phyloP scores from a whole-genome alignment of 192 early-diverging fungal species.

The Coemansia sp. region DNA sequence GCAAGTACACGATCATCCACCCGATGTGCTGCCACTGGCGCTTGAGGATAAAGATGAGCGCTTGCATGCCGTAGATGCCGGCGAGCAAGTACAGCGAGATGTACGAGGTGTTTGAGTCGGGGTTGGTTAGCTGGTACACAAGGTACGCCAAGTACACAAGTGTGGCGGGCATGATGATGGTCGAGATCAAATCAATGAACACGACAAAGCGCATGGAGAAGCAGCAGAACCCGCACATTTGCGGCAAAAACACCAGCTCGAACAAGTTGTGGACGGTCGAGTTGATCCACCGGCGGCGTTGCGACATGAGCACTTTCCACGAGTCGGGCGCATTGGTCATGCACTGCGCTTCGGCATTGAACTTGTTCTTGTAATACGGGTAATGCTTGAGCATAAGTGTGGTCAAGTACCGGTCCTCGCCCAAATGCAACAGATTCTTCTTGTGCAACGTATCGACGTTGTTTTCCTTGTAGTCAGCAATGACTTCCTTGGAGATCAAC shows the following conservation, averaged over 20 bases:
- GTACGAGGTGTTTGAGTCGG: slow-evolving; percentile 65
- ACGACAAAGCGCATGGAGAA: slow-evolving; percentile 98
- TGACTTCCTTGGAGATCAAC: slow-evolving; percentile 78
- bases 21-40: slow-evolving; percentile 89
- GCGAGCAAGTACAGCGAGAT: slow-evolving; percentile 82
- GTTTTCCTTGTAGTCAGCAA: slow-evolving; percentile 90
- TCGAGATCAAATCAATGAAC: slow-evolving; percentile 90
- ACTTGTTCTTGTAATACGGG: slow-evolving; percentile 89
- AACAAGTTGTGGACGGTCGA: slow-evolving; percentile 98
- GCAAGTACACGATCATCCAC: slow-evolving; percentile 96
- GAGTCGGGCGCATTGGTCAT: slow-evolving; percentile 90
- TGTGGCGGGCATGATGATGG: slow-evolving; percentile 88
- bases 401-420: slow-evolving; percentile 98
- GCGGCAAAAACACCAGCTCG: slow-evolving; percentile 86
- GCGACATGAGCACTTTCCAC: slow-evolving; percentile 92
- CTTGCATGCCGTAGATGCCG: slow-evolving; percentile 87
- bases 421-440: slow-evolving; percentile 95
- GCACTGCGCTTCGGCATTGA: slow-evolving; percentile 90
- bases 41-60: slow-evolving; percentile 82
- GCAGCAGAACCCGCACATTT: slow-evolving; percentile 97
- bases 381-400: slow-evolving; percentile 96
- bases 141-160: slow-evolving; percentile 88
- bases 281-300: slow-evolving; percentile 99
- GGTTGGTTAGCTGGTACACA: slow-evolving; percentile 63
- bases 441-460: slow-evolving; percentile 93